phyloP scores from a whole-genome alignment of 2,329 filamentous ascomycete genomes.

The Emergomyces africanus region DNA sequence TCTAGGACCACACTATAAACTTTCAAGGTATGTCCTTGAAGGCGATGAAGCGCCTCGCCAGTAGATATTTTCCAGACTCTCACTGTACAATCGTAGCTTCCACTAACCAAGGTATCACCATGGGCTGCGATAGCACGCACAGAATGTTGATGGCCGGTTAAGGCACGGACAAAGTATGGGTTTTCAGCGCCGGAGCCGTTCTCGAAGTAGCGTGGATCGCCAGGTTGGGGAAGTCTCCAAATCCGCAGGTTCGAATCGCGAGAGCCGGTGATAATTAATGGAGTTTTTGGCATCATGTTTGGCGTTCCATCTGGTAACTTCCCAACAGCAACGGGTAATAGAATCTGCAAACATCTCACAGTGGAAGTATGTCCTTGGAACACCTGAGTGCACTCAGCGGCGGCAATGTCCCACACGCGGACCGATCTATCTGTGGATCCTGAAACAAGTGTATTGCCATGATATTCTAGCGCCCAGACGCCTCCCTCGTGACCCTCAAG shows the following conservation, averaged over 20 bases:
- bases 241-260: slow-evolving; percentile 88
- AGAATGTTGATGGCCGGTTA: slow-evolving; percentile 80
- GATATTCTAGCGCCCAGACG: slow-evolving; percentile 94
- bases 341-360: slow-evolving; percentile 86
- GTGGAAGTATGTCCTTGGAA: slow-evolving; percentile 98
- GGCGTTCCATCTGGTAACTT: slow-evolving; percentile 56
- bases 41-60: slow-evolving; percentile 69
- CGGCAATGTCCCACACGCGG: slow-evolving; percentile 98
- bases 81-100: slow-evolving; percentile 91
- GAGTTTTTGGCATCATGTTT: slow-evolving; percentile 86
- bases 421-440: slow-evolving; percentile 94
- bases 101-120: slow-evolving; percentile 90
- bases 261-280: slow-evolving; percentile 93
- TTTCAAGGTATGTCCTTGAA: slow-evolving; percentile 80
- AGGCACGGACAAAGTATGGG: slow-evolving; percentile 82
- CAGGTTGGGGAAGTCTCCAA: slow-evolving; percentile 79
- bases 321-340: slow-evolving; percentile 72
- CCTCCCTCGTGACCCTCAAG: slow-evolving; percentile 92
- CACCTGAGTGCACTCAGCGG: slow-evolving; percentile 81
- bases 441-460: slow-evolving; percentile 88
- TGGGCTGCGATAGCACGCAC: slow-evolving; percentile 93
- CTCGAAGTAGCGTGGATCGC: slow-evolving; percentile 66
- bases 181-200: slow-evolving; percentile 68
- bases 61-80: slow-evolving; percentile 97
- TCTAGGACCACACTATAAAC: slow-evolving; percentile 97